These are phyloP conservation scores for Aspergillus panamensis DNA, from an alignment of 495 filamentous ascomycete species.

Conservation along the genomic window DNA sequence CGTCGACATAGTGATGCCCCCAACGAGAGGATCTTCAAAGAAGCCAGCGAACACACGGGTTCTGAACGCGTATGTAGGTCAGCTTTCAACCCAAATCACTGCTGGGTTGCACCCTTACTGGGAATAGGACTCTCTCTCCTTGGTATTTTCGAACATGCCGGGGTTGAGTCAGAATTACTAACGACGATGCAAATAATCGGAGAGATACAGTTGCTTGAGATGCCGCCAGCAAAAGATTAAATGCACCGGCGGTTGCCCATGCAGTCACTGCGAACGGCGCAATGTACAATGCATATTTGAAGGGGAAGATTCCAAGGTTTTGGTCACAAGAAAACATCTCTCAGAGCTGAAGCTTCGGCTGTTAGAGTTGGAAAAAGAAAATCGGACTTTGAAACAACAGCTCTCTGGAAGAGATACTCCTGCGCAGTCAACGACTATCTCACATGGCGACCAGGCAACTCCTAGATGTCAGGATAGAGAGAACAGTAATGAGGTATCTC, in stretches of 20 bases:
- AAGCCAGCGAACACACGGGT: background rate
- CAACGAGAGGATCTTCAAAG: background rate
- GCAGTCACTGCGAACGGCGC: conserved; percentile 39
- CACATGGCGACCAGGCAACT: background rate
- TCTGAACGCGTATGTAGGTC: background rate
- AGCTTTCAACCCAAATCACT: background rate
- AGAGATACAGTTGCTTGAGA: conserved; percentile 32
- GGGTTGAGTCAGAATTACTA: background rate
- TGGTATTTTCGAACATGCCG: background rate
- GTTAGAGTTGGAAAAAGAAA: background rate
- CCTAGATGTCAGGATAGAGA: too few relatives aligned
- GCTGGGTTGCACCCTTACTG: background rate
- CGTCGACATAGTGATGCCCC: background rate
- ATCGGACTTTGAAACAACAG: background rate
- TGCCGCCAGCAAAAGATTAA: conserved; percentile 48
- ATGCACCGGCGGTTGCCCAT: conserved; percentile 40
- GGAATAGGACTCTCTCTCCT: background rate
- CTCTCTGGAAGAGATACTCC: background rate
- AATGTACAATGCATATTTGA: conserved; percentile 42
- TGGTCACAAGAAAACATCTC: conserved; percentile 37
- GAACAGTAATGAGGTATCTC: background rate
- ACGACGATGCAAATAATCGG: background rate
- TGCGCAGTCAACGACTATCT: background rate
- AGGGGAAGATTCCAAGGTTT: conserved; percentile 38
- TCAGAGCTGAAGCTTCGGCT: background rate